Evolutionary conservation across 2,329 filamentous ascomycete species (phyloP), one percentile per base, ranked within the genome.

Genomic region (Chaetomiaceae sp.): DNA sequence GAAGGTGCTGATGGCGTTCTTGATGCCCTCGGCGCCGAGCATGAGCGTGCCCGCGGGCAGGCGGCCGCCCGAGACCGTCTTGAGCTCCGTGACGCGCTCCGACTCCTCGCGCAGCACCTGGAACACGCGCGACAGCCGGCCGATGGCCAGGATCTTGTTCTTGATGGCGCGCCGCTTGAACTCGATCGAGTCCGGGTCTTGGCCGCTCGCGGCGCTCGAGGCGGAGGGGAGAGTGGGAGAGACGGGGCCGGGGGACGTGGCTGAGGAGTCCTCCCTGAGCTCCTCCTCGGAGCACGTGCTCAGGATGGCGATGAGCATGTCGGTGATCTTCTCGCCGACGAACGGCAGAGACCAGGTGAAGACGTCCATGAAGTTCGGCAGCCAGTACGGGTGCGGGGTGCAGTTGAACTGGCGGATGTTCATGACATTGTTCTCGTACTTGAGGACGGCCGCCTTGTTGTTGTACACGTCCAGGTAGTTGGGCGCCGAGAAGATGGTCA

Each of bases 381-480:
- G 82, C 94, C 94, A 99, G 78, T 99, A 99, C 6, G 94, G 94
- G 71, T 99, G 94, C 31, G 94, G 94, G 20, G 94, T 97, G 81
- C 92, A 99, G 79, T 99, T 99, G 78, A 99, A 99, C 72, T 99
- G 94, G 55, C 94, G 84, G 68, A 99, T 99, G 78, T 99, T 99
- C 94, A 99, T 99, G 57, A 99, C 94, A 68, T 99, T 99, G 74
- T 99, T 99, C 76, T 99, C 94, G 70, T 99, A 99, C 76, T 99
- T 99, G 65, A 99, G 78, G 37, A 99, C 94, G 0, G 94, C 94
- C 2, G 94, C 94, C 78, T 99, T 99, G 81, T 99, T 99, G 83
- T 99, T 99, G 76, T 99, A 99, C 34, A 99, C 91, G 67, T 99
- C 94, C 59, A 99, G 84, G 69, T 99, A 99, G 73, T 99, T 99